phyloP scores from a whole-genome alignment of 2,329 filamentous ascomycete genomes.

The Cladophialophora bantiana region DNA sequence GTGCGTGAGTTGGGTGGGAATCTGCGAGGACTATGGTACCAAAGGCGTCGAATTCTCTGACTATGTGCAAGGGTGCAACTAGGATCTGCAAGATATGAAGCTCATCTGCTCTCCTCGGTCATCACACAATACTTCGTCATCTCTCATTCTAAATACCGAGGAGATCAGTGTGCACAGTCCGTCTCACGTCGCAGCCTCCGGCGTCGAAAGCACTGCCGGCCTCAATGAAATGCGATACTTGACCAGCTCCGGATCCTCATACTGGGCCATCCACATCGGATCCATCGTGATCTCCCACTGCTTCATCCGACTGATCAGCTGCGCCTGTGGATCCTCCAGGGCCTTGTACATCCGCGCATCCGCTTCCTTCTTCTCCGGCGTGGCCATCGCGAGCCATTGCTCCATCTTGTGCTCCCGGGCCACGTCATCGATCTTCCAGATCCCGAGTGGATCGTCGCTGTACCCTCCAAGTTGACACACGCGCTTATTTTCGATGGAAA shows the following conservation, averaged over 20 bases:
- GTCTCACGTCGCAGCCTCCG: not conserved
- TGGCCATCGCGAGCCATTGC: slow-evolving; percentile 33
- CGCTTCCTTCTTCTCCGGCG: slow-evolving; percentile 32
- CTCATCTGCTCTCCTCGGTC: not conserved
- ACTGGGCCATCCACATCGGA: slow-evolving; percentile 36
- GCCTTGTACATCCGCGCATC: slow-evolving; percentile 31
- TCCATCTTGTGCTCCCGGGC: slow-evolving; percentile 34
- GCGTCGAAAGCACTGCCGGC: slow-evolving; percentile 18
- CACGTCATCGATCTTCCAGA: slow-evolving; percentile 33
- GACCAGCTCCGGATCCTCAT: slow-evolving; percentile 34
- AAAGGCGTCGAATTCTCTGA: too few species aligned
- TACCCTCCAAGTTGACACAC: slow-evolving; percentile 32
- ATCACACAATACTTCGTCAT: not conserved
- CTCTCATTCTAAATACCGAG: not conserved
- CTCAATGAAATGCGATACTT: slow-evolving; percentile 31
- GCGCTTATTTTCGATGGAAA: slow-evolving; percentile 34
- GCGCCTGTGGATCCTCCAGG: slow-evolving; percentile 31
- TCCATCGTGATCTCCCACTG: slow-evolving; percentile 37
- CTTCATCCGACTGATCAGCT: slow-evolving; percentile 34
- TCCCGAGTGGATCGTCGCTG: slow-evolving; percentile 29
- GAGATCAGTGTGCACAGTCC: too few species aligned
- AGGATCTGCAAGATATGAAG: not conserved
- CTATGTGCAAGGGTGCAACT: not conserved
- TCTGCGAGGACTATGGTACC: too few species aligned
- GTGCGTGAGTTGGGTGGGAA: not conserved